Evolutionary conservation across 352 stramenopile genomes (phyloP).

Genomic region (Thalassiosira ordinaria): DNA sequence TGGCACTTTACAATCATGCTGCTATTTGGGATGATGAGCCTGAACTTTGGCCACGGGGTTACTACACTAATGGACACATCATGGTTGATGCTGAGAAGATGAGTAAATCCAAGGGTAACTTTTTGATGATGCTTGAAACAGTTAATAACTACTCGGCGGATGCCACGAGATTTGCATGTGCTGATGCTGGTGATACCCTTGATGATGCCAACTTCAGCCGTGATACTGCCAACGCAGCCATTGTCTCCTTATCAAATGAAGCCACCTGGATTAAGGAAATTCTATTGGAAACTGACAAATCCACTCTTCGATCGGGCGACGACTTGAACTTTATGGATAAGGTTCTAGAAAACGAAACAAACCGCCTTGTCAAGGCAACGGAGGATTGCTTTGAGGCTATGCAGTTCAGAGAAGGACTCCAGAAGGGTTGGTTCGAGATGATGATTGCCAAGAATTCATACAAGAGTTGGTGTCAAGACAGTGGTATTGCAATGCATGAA

Average conservation of each 20-base stretch:
- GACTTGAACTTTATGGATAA: slow-evolving; percentile 88
- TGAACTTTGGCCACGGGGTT: slow-evolving; percentile 95
- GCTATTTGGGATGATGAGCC: slow-evolving; percentile 98
- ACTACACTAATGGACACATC: slow-evolving; percentile 99
- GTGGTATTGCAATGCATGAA: slow-evolving; percentile 90
- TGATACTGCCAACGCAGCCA: slow-evolving; percentile 96
- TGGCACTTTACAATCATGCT: slow-evolving; percentile 99
- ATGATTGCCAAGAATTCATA: slow-evolving; percentile 98
- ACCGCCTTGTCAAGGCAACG: slow-evolving; percentile 92
- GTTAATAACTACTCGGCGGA: slow-evolving; percentile 91
- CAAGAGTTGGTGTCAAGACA: slow-evolving; percentile 92
- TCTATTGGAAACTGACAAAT: slow-evolving; percentile 59
- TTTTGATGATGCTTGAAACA: slow-evolving; percentile 98
- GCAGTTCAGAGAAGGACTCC: slow-evolving; percentile 93
- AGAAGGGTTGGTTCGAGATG: slow-evolving; percentile 98
- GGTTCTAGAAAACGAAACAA: slow-evolving; percentile 98
- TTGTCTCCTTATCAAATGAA: slow-evolving; percentile 96
- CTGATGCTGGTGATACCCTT: slow-evolving; percentile 96
- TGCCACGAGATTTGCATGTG: slow-evolving; percentile 93
- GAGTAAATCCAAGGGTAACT: slow-evolving; percentile 99
- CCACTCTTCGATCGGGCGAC: slow-evolving; percentile 73
- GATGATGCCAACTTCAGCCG: slow-evolving; percentile 99
- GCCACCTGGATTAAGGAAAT: slow-evolving; percentile 96
- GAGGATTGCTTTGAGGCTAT: slow-evolving; percentile 81
- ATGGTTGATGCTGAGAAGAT: slow-evolving; percentile 98